Evolutionary conservation across 495 filamentous ascomycete genomes (phyloP), one percentile per base, ranked within the genome.

Genomic region (Daldinia grandis): DNA sequence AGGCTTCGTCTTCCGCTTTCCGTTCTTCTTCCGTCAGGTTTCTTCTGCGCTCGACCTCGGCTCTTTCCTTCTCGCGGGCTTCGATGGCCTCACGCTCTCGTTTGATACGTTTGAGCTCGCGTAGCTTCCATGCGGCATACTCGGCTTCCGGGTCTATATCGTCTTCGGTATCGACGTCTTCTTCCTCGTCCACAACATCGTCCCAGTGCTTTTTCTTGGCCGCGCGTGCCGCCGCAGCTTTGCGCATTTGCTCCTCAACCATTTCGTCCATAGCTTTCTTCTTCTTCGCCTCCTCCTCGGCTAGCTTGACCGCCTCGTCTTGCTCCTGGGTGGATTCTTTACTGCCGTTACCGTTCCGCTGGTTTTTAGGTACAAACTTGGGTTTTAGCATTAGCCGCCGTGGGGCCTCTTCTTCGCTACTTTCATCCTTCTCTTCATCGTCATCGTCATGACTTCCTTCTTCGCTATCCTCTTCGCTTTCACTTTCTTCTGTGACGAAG

Each of bases 71-170:
- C 81, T 99, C 95, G 14, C 88, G 84, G 49, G 81, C 83, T 77
- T 97, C 94, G 74, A 99, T 93, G 2, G 89, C 88, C 73, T 92
- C 91, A 30, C 96, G 87, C 70, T 94, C 92, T 30, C 95, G 87
- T 77, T 93, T 92, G 62, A 98, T 86, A 3, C 95, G 89, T 79
- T 90, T 90, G 30, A 99, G 80, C 79, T 99, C 95, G 42, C 95
- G 89, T 49, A 98, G 83, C 75, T 97, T 97, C 95, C 95, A 99
- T 0, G 93, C 92, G 10, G 93, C 93, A 38, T 89, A 88, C 76
- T 99, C 95, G 1, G 92, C 93, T 70, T 94, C 94, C 0, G 92
- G 91, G 76, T 98, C 94, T 5, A 96, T 64, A 27, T 87, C 92
- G 76, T 99, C 95, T 7, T 86, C 90, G 70, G 96, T 94, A 74